Conservation (phyloP, 371 early-diverging fungal genomes). For the Capniomyces stellatus region DNA sequence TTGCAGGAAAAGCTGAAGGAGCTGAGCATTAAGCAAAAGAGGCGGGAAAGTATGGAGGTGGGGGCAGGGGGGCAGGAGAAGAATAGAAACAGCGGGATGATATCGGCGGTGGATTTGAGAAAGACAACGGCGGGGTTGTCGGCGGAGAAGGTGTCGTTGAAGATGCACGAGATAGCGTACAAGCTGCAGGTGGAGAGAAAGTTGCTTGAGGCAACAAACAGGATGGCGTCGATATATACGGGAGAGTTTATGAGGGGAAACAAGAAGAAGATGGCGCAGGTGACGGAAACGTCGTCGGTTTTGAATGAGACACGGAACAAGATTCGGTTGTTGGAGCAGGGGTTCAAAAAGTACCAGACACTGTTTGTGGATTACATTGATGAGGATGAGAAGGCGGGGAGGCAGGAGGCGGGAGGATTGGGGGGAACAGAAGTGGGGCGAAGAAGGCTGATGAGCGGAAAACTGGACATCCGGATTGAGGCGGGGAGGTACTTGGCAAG, state of each 20-base stretch:
- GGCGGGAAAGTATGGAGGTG: conserved; percentile 13
- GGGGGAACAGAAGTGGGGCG: conserved; percentile 39
- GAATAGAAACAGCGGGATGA: neutral
- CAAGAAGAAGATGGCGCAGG: conserved; percentile 16
- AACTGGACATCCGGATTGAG: conserved; percentile 40
- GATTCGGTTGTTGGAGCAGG: conserved; percentile 52
- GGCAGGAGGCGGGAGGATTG: conserved; percentile 6
- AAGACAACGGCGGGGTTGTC: conserved; percentile 61
- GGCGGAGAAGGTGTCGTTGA: conserved; percentile 64
- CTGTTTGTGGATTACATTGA: conserved; percentile 57
- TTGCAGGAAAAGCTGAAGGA: conserved; percentile 37
- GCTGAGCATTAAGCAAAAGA: conserved; percentile 27
- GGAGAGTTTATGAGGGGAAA: conserved; percentile 19
- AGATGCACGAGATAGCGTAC: conserved; percentile 61
- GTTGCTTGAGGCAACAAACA: conserved; percentile 53
- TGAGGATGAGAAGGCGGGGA: conserved; percentile 33
- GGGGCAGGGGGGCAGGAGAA: neutral
- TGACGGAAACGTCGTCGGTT: conserved; percentile 11
- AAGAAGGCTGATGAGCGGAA: conserved; percentile 54
- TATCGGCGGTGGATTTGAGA: conserved; percentile 36
- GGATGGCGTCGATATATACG: conserved; percentile 27
- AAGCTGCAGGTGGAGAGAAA: conserved; percentile 82
- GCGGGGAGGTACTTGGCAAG: conserved; percentile 46
- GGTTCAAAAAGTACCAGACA: conserved; percentile 66
- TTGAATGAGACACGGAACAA: conserved; percentile 55